Evolutionary conservation across 2,329 filamentous ascomycete species (phyloP).

Genomic region (Hymenoscyphus albidus): DNA sequence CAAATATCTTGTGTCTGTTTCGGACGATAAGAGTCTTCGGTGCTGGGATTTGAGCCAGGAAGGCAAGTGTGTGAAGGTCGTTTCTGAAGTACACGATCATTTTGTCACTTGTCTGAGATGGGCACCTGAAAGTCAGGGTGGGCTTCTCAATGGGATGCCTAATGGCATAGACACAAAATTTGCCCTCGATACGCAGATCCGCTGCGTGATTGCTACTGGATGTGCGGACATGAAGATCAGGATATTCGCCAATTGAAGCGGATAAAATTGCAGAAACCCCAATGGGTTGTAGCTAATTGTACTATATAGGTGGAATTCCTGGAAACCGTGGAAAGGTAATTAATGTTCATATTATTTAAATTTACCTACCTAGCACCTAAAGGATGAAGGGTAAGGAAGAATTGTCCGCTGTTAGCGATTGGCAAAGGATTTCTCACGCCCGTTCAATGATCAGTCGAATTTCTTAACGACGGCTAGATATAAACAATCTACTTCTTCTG

Average conservation of each 20-base stretch:
- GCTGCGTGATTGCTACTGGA: neutral
- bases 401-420: no score
- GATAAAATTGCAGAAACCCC: no score
- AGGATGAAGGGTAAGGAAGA: no score
- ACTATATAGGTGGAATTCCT: no score
- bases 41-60: neutral
- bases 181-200: neutral
- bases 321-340: no score
- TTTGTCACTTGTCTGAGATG: neutral
- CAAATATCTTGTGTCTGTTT: neutral
- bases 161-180: neutral
- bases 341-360: no score
- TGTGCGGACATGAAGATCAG: neutral
- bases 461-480: no score
- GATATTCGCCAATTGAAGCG: neutral
- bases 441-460: no score
- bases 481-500: no score
- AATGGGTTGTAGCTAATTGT: no score
- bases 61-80: neutral
- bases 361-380: no score
- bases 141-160: neutral
- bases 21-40: neutral
- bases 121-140: neutral
- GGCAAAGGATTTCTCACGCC: no score
- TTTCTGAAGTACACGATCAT: neutral